These are phyloP conservation scores for Monilinia fructigena DNA, from an alignment of 2,329 filamentous ascomycete genomes.

Conservation along the genomic window DNA sequence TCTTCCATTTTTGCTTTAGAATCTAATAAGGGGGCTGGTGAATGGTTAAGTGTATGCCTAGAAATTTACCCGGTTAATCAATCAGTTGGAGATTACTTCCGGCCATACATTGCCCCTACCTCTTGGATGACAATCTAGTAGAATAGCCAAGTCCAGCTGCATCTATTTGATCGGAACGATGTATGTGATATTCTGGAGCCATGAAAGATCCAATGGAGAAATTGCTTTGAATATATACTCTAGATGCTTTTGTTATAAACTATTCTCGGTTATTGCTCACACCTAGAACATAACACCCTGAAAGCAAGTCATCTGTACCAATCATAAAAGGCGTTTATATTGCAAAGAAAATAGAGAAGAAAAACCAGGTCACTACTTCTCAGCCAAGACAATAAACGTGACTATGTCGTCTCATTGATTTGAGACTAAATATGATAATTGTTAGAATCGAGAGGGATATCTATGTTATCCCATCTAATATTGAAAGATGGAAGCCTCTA, in stretches of 20 bases:
- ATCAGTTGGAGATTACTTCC: not conserved
- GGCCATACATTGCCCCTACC: not conserved
- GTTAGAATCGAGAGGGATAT: not conserved
- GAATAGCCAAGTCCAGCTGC: not conserved
- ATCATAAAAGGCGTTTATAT: not conserved
- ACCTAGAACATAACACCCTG: not conserved
- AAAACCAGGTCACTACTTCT: not conserved
- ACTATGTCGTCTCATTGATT: not conserved
- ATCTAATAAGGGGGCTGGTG: not conserved
- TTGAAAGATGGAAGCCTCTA: not conserved
- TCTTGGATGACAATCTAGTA: not conserved
- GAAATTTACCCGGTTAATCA: not conserved
- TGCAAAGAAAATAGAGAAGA: conserved; percentile 4
- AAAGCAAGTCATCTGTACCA: conserved; percentile 1
- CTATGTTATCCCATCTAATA: not conserved
- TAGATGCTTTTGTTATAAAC: conserved; percentile 12
- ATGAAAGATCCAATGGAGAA: not conserved
- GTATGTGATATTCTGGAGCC: not conserved
- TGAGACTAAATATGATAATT: not conserved
- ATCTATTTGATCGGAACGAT: conserved; percentile 1
- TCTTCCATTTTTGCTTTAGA: not conserved
- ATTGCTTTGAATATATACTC: conserved; percentile 9
- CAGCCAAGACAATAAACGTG: not conserved
- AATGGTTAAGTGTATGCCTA: not conserved
- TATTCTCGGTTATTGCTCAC: not conserved